phyloP scores from a whole-genome alignment of 1,284 basidiomycete genomes.

The Cystobasidiaceae sp. region DNA sequence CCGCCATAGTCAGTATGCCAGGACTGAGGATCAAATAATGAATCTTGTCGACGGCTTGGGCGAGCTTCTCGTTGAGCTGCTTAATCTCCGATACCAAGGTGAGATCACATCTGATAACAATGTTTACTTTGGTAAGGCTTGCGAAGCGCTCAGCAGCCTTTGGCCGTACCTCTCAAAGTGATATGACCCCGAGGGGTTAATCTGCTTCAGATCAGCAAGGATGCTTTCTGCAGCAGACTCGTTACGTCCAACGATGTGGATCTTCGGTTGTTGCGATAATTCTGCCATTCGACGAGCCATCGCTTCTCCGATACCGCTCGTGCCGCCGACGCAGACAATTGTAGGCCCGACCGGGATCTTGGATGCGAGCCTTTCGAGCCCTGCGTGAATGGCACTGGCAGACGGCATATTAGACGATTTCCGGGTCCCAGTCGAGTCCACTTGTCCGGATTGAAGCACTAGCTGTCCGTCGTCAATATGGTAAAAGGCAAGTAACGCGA shows the following conservation, averaged over 20 bases:
- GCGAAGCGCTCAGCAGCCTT: no score
- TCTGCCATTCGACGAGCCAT: constrained; percentile 50
- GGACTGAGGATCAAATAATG: constrained; percentile 52
- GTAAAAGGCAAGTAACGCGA: no score
- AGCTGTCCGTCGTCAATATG: no score
- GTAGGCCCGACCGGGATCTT: constrained; percentile 44
- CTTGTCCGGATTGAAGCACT: no score
- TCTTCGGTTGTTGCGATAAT: constrained; percentile 49
- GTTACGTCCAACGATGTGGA: constrained; percentile 54
- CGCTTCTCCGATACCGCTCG: constrained; percentile 52
- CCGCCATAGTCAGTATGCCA: constrained; percentile 47
- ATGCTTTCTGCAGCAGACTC: constrained; percentile 48
- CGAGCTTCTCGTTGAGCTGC: constrained; percentile 43
- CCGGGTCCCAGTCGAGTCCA: no score
- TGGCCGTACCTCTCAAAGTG: constrained; percentile 16
- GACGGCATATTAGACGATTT: no score
- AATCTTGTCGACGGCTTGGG: constrained; percentile 45
- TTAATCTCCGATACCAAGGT: constrained; percentile 52
- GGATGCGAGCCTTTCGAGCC: no score
- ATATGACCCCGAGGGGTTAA: constrained; percentile 20
- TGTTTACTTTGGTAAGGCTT: constrained; percentile 51
- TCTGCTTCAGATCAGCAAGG: constrained; percentile 45
- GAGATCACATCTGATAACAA: constrained; percentile 49
- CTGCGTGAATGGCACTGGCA: no score
- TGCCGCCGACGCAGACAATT: constrained; percentile 53